Conservation (phyloP, 164 flowering plant genomes). For the Akebia trifoliata region DNA sequence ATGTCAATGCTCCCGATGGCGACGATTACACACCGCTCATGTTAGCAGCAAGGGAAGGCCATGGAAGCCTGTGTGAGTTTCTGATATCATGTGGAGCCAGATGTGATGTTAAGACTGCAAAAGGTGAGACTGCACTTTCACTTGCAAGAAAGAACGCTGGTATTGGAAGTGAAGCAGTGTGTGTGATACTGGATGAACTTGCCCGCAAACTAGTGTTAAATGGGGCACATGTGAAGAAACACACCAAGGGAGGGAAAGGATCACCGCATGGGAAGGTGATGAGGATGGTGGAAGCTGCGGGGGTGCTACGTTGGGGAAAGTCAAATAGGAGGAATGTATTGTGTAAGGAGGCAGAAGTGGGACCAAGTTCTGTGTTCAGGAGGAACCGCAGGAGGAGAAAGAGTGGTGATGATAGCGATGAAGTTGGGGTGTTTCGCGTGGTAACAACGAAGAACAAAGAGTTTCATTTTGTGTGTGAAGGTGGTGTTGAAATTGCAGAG, state of each 20-base stretch:
- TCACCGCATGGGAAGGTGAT: conserved; percentile 48
- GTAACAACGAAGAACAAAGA: conserved; percentile 60
- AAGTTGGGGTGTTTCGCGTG: conserved; percentile 53
- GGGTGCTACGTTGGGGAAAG: conserved; percentile 65
- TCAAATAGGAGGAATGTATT: conserved; percentile 65
- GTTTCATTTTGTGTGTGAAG: conserved; percentile 66
- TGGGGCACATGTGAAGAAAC: conserved; percentile 54
- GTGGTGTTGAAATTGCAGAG: conserved; percentile 52
- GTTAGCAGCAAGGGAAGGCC: conserved; percentile 70
- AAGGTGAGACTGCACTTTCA: conserved; percentile 53
- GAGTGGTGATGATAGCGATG: conserved; percentile 48
- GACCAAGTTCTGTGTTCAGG: conserved; percentile 44
- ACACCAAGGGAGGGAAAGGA: conserved; percentile 68
- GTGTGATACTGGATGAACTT: conserved; percentile 52
- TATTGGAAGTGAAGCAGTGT: conserved; percentile 38
- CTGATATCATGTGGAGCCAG: conserved; percentile 56
- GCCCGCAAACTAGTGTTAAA: conserved; percentile 46
- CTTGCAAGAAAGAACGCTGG: conserved; percentile 51
- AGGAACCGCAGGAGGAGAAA: conserved; percentile 52
- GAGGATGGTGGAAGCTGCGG: conserved; percentile 44
- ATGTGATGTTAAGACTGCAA: conserved; percentile 41
- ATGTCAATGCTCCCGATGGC: conserved; percentile 43
- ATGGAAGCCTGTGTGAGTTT: conserved; percentile 47
- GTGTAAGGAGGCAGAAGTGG: conserved; percentile 51
- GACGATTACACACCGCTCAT: conserved; percentile 79